Evolutionary conservation across 495 filamentous ascomycete species (phyloP), one percentile per base, ranked within the genome.

Genomic region (Xylaria flabelliformis): DNA sequence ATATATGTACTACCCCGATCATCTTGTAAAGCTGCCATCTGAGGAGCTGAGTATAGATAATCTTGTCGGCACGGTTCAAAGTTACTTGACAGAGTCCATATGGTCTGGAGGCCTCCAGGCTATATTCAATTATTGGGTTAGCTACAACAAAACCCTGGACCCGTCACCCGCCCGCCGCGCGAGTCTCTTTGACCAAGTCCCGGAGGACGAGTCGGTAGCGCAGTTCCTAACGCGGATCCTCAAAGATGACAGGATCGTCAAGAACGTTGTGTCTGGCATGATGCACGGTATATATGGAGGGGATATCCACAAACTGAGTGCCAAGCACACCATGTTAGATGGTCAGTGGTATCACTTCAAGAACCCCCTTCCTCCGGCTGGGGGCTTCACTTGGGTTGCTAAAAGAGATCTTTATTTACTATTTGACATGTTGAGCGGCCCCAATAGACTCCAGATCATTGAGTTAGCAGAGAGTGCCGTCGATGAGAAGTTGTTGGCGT

Each of bases 221-320:
- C 83, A 87, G 0, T 97, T 93, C 76, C 82, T 94, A 26, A 79
- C 82, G 2, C 83, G 90, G 21, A 79, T 89, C 17, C 80, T 91
- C 41, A 85, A 87, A 42, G 79, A 83, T 12, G 75, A 76, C 13
- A 77, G 85, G 3, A 50, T 93, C 7, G 91, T 91, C 39, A 84
- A 97, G 50, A 97, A 97, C 73, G 32, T 98, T 2, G 78, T 91
- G 3, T 97, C 93, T 4, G 92, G 90, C 36, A 80, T 94, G n/a
- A 79, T 92, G 32, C 96, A 98, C 82, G 97, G 97, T 13, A 93
- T 98, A 21, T 97, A 95, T 75, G 97, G 94, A n/a, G 97, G 97
- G 56, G 92, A 98, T 82, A 89, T 97, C 50, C 88, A 91, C 76
- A 85, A 91, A 77, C 84, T 97, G 66, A 97, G 94, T 77, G 88